A percentile compares a stretch with the other conserved stretches of the same genome.
Conservation (phyloP, 305 asterid genomes). For the Petunia hybrid region DNA sequence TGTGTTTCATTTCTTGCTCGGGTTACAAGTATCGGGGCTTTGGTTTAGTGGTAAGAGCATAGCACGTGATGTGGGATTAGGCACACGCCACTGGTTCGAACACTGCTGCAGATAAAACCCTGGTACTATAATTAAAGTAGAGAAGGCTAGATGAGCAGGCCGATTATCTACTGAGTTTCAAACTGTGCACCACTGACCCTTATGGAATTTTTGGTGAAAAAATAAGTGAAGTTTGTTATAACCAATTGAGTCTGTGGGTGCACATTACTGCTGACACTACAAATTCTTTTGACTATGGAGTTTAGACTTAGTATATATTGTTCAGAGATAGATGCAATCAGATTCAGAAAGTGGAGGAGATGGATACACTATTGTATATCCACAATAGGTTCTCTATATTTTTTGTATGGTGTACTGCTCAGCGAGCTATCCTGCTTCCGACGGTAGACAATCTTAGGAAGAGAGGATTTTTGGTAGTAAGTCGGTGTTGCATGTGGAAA, state of each 20-base stretch:
- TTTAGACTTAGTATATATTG: not conserved
- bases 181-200: too few relatives aligned
- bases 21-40: not conserved
- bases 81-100: too few relatives aligned
- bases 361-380: not conserved
- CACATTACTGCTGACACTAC: not conserved
- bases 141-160: too few relatives aligned
- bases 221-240: not conserved
- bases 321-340: not conserved
- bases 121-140: too few relatives aligned
- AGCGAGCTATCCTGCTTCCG: not conserved
- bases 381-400: not conserved
- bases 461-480: not conserved
- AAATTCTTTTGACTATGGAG: conserved; percentile 5
- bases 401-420: not conserved
- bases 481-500: conserved; percentile 6
- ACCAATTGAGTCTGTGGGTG: not conserved
- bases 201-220: too few relatives aligned
- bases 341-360: not conserved
- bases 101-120: too few relatives aligned
- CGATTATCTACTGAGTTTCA: too few relatives aligned
- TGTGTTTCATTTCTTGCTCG: not conserved
- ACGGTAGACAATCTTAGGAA: not conserved
- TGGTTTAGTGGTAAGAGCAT: too few relatives aligned
- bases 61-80: too few relatives aligned